Base-by-base conservation (phyloP, 1,284 basidiomycete genomes). In the Ganoderma boninense region DNA sequence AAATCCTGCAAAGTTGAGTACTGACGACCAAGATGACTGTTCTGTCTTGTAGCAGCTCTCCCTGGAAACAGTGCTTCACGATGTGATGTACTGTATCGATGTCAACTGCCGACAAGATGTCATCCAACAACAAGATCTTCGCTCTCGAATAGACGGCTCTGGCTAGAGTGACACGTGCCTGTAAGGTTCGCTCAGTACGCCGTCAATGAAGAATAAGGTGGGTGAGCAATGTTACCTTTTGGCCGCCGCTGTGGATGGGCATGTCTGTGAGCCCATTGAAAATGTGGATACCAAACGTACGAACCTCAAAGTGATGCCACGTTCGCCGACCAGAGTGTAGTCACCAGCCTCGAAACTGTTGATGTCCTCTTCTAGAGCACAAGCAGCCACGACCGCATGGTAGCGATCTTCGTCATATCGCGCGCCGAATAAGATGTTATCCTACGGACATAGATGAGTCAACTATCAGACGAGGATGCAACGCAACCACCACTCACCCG, bases 71-170 rank as follows among this genome's bases (percentile, higher is more conserved):
- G 64, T 93, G 87, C n/a, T 93, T 88, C 18, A 94, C 87, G 69
- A 95, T 90, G 87, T 88, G 94, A 70, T 87, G 87, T 0, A 92
- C 85, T 0, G 93, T 95, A 73, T 90, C 87, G 23, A 89, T 86
- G 76, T 88, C 87, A 7, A 87, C 76, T 1, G 85, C 85, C 6
- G 84, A 76, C 32, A 79, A 66, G 42, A 87, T 80, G 77, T 94
- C 92, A 78, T 89, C 89, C 43, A 90, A 82, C 10, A 95, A 83
- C 10, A 95, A 79, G 61, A 92, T 87, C 14, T 86, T 81, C 0
- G 91, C 88, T 23, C 80, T 79, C 40, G 89, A 89, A 78, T 93
- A 94, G 10, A 94, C 83, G 0, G 92, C 92, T 57, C 93, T 84
- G 4, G 92, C 92, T 1, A 95, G 84, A 0, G 92, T 95, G 43